Evolutionary conservation across 140 eudicot species (phyloP), one percentile per base, ranked within the genome.

Genomic region (Ambrosia hybrid): DNA sequence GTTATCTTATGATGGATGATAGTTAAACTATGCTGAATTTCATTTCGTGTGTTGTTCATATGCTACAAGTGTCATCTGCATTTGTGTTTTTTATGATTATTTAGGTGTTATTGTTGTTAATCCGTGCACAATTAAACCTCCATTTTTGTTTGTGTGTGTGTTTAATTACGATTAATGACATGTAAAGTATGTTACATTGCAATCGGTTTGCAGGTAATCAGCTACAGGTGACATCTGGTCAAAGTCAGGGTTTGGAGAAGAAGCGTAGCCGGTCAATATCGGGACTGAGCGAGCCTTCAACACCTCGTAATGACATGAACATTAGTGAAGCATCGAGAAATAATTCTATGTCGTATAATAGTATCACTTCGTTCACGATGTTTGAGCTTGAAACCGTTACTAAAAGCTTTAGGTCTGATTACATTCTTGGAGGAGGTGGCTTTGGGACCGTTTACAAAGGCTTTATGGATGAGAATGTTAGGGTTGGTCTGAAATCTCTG

Each of bases 331-430:
- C 88, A 61, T 86, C 83, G 9, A 82, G 91, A 51, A 86, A 84
- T 71, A 88, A 91, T 41, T 81, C 92, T 13, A 70, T 81, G 62
- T 76, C 86, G 38, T 91, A 91, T 49, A 91, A 96, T 5, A 93
- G 86, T 85, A 91, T 91, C 38, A 91, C 88, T 55, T 87, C 97
- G 15, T 91, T 91, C 74, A 85, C 97, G 5, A 80, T 91, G 48
- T 91, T 82, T 45, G 97, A 91, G 87, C 96, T 91, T 2, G 96
- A 91, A 83, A 88, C 97, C 59, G 88, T 91, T 66, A 91, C 97
- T 55, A 91, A 91, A 76, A 91, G 97, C 82, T 91, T 91, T 73
- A 89, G 96, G 53, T 86, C 97, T 16, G 97, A 91, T 72, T 91
- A 91, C 83, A 91, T 91, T 60, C 89, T 91, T 4, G 97, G 97